Evolutionary conservation across 139 green algal genomes (phyloP), one percentile per base, ranked within the genome.

Genomic region (Medakamo hakoo): DNA sequence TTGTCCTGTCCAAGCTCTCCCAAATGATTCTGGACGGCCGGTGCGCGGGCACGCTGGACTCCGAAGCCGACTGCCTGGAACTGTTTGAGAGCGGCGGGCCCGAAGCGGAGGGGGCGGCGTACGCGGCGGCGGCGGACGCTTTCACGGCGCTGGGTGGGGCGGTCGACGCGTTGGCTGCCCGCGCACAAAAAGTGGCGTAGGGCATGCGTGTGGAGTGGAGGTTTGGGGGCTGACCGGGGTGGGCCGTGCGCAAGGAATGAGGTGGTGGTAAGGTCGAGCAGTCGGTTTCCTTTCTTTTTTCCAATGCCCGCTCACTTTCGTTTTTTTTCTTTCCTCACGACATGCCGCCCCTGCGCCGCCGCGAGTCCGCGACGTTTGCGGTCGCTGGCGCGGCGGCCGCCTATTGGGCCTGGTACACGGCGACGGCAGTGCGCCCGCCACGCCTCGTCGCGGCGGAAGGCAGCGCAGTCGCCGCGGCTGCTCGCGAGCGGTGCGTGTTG

Each of bases 11-110:
- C 29, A 98, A 97, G 82, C 80, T 98, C 4, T 88, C 78, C 30
- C 85, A 90, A 80, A 98, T 98, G 92, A 98, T 99, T 64, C 71
- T 99, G 74, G 93, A 99, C 79, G 58, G 58, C 58, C 21, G n/a
- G 2, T 4, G 3, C 27, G 59, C 71, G 60, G 86, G 83, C 56
- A 93, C 84, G 4, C 71, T 99, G 64, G 92, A 99, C 77, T 90
- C 89, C 9, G 64, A 56, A 30, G 76, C 78, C 0, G 92, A 89
- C 59, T 91, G 82, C 71, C 73, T 98, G 49, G 84, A 98, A 67
- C 78, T 98, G 4, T 97, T 92, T 73, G n/a, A n/a, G n/a, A n/a
- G n/a, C n/a, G n/a, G n/a, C n/a, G n/a, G n/a, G n/a, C 82, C 88
- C 4, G 71, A 86, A 27, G 55, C 67, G 0, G 28, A 58, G 1